These are phyloP conservation scores for Megacollybia platyphylla DNA, from an alignment of 1,284 basidiomycete genomes.

Conservation along the genomic window DNA sequence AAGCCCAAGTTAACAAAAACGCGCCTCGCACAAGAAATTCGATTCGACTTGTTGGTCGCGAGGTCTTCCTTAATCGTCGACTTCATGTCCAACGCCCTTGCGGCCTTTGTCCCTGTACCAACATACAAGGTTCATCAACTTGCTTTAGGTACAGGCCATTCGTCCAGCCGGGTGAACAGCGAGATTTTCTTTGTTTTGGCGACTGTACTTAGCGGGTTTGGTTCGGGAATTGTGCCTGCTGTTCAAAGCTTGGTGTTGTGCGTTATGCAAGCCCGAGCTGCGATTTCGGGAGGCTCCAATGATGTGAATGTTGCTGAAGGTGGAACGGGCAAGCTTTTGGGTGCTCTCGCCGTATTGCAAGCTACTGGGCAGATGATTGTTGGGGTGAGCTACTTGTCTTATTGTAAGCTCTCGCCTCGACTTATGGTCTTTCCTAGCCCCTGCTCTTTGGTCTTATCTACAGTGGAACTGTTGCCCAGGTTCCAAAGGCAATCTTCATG, in stretches of 20 bases:
- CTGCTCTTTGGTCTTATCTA: slow-evolving; percentile 60
- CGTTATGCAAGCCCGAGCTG: slow-evolving; percentile 42
- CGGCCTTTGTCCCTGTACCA: slow-evolving; percentile 38
- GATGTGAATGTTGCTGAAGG: slow-evolving; percentile 15
- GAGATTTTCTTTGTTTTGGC: slow-evolving; percentile 43
- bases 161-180: slow-evolving; percentile 13
- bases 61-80: slow-evolving; percentile 53
- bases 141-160: neutral
- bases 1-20: slow-evolving; percentile 34
- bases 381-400: slow-evolving; percentile 31
- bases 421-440: slow-evolving; percentile 28
- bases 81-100: slow-evolving; percentile 46
- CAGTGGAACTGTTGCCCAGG: slow-evolving; percentile 48
- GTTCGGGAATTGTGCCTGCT: slow-evolving; percentile 51
- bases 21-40: slow-evolving; percentile 47
- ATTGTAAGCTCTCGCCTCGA: slow-evolving; percentile 3
- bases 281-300: slow-evolving; percentile 14
- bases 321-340: slow-evolving; percentile 46
- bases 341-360: slow-evolving; percentile 55
- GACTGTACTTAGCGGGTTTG: slow-evolving; percentile 44
- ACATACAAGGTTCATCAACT: slow-evolving; percentile 13
- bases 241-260: slow-evolving; percentile 61
- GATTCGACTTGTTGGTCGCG: slow-evolving; percentile 54
- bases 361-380: slow-evolving; percentile 56
- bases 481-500: slow-evolving; percentile 56